A percentile compares a stretch with the other conserved stretches of the same genome.
These are phyloP conservation scores for Colletotrichum simmondsii DNA, from an alignment of 2,329 filamentous ascomycete species.

Conservation along the genomic window DNA sequence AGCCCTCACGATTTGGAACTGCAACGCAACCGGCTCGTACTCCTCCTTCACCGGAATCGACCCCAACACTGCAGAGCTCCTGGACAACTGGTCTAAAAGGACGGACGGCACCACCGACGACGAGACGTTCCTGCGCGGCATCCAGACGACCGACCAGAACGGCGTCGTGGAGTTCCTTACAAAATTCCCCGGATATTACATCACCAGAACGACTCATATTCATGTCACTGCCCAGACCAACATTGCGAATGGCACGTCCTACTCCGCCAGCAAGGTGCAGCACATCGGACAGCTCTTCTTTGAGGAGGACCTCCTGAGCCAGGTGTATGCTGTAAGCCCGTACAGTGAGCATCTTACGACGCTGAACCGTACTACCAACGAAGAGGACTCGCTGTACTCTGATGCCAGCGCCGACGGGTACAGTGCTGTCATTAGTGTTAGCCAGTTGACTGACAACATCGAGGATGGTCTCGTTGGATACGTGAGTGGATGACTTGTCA, in stretches of 20 bases:
- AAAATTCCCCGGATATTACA: too few species aligned
- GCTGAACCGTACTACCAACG: slow-evolving; percentile 17
- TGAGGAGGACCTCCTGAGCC: slow-evolving; percentile 3
- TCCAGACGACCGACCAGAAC: slow-evolving; percentile 52
- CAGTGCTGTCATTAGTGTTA: slow-evolving; percentile 63
- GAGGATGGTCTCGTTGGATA: slow-evolving; percentile 45
- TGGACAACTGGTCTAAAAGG: background rate
- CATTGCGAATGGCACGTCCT: too few species aligned
- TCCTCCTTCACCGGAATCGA: slow-evolving; percentile 19
- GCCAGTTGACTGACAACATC: slow-evolving; percentile 58
- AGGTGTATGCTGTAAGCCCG: background rate
- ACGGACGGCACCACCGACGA: slow-evolving; percentile 36
- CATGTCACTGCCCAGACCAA: too few species aligned
- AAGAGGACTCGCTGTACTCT: slow-evolving; percentile 49
- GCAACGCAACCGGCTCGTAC: slow-evolving; percentile 24
- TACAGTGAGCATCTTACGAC: slow-evolving; percentile 11
- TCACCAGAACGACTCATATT: too few species aligned
- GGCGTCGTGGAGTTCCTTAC: slow-evolving; percentile 56
- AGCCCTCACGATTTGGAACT: slow-evolving; percentile 7
- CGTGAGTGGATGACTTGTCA: too few species aligned
- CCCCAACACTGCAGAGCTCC: slow-evolving; percentile 9
- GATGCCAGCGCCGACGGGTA: slow-evolving; percentile 53
- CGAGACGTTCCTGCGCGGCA: slow-evolving; percentile 47
- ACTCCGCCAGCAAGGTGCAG: too few species aligned
- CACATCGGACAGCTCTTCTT: background rate